Percentiles rank a stretch among this genome's conserved stretches.
These are phyloP conservation scores for Russula griseocarnosa DNA, from an alignment of 768 basidiomycete genomes.

Conservation along the genomic window DNA sequence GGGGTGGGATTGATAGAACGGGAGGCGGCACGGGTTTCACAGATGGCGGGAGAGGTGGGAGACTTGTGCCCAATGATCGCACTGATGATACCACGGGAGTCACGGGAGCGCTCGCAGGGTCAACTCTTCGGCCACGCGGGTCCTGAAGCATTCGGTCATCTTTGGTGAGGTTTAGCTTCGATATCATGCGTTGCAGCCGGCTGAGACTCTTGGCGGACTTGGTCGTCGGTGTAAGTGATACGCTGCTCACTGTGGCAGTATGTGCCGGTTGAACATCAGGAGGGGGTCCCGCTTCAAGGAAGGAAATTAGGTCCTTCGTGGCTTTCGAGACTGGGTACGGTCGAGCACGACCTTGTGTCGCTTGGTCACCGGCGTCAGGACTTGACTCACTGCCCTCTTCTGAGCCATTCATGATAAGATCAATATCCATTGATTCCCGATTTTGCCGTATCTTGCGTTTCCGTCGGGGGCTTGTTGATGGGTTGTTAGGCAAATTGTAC, in stretches of 20 bases:
- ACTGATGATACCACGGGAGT: constrained; percentile 9
- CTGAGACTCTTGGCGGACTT: constrained; percentile 41
- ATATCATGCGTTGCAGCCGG: constrained; percentile 79
- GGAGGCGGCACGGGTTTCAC: constrained; percentile 25
- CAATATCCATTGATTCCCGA: constrained; percentile 67
- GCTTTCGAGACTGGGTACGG: constrained; percentile 39
- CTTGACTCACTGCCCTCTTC: constrained; percentile 46
- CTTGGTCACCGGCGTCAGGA: constrained; percentile 13
- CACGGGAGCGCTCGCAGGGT: constrained; percentile 31
- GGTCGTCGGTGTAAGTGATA: constrained; percentile 28
- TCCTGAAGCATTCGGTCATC: constrained; percentile 36
- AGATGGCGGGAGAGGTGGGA: constrained; percentile 10
- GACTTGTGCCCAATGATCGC: not conserved
- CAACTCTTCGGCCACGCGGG: constrained; percentile 32
- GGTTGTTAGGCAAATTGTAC: constrained; percentile 6
- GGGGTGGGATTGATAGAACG: constrained; percentile 4
- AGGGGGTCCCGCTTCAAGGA: constrained; percentile 56
- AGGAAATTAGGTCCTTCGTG: constrained; percentile 52
- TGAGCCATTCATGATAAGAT: constrained; percentile 68
- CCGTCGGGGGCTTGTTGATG: constrained; percentile 42
- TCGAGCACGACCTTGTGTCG: constrained; percentile 16
- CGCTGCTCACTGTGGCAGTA: constrained; percentile 17
- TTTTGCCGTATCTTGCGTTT: constrained; percentile 52
- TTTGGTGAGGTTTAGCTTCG: constrained; percentile 51
- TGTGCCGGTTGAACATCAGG: constrained; percentile 35